Conservation (phyloP, 345 rosid genomes). For the Brassica incana region DNA sequence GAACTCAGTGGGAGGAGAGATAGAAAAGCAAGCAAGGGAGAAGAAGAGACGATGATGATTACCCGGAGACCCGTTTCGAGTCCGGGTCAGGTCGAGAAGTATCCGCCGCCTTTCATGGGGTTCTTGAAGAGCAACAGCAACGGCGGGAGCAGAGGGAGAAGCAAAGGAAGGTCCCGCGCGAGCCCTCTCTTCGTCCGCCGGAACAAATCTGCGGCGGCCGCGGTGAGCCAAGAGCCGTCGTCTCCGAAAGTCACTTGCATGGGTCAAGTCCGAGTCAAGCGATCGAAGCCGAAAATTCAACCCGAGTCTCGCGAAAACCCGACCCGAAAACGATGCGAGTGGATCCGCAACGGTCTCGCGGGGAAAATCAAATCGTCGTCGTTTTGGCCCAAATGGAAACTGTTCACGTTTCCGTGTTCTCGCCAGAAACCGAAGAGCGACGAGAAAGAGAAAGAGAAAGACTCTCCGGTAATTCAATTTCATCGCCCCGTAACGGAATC, state of each 20-base stretch:
- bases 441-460: constrained; percentile 16
- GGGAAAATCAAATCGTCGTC: constrained; percentile 36
- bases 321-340: constrained; percentile 45
- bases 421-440: constrained; percentile 33
- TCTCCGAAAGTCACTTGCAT: constrained; percentile 97
- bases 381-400: constrained; percentile 47
- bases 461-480: constrained; percentile 39
- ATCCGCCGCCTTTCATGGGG: constrained; percentile 74
- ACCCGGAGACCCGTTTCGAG: constrained; percentile 59
- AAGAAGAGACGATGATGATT: constrained; percentile 46
- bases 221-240: constrained; percentile 72
- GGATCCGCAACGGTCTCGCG: constrained; percentile 42
- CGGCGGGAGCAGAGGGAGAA: constrained; percentile 41
- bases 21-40: not conserved
- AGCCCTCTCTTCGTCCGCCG: constrained; percentile 80
- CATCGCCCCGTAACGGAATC: constrained; percentile 33
- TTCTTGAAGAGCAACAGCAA: constrained; percentile 54
- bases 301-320: constrained; percentile 16
- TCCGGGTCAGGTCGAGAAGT: constrained; percentile 80
- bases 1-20: constrained; percentile 6
- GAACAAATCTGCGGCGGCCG: constrained; percentile 41
- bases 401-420: constrained; percentile 29
- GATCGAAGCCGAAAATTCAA: constrained; percentile 48
- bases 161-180: constrained; percentile 77
- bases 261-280: constrained; percentile 85